A percentile compares a stretch with the other conserved stretches of the same genome.
phyloP scores from a whole-genome alignment of 805 yeast genomes.

The Saccharomycopsis microspora region DNA sequence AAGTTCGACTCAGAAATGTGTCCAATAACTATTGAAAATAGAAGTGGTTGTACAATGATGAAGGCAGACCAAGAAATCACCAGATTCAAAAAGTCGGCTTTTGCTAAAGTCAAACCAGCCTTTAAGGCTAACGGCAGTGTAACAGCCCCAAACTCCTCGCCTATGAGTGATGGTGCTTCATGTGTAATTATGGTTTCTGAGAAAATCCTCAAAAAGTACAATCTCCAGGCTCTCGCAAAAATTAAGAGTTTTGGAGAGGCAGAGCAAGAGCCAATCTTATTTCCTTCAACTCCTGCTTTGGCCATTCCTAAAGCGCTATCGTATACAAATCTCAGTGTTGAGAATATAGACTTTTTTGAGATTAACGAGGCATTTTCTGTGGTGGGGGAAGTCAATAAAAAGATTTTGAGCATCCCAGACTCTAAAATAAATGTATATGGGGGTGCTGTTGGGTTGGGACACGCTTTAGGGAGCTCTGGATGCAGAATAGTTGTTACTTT shows the following conservation, averaged over 20 bases:
- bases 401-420: slow-evolving; percentile 49
- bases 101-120: slow-evolving; percentile 80
- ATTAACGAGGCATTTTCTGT: slow-evolving; percentile 96
- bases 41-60: slow-evolving; percentile 63
- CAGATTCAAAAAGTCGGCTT: slow-evolving; percentile 56
- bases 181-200: slow-evolving; percentile 85
- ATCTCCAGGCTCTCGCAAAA: slow-evolving; percentile 78
- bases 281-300: slow-evolving; percentile 89
- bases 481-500: slow-evolving; percentile 86
- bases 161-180: slow-evolving; percentile 95
- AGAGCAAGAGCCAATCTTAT: slow-evolving; percentile 86
- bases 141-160: slow-evolving; percentile 94
- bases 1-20: slow-evolving; percentile 60
- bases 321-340: slow-evolving; percentile 56
- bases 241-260: slow-evolving; percentile 97
- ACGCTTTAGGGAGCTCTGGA: slow-evolving; percentile 94
- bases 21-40: slow-evolving; percentile 72
- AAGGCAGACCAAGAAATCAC: slow-evolving; percentile 76
- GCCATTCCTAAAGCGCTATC: slow-evolving; percentile 93
- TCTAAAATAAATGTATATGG: slow-evolving; percentile 80
- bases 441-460: slow-evolving; percentile 94
- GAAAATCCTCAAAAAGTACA: slow-evolving; percentile 69
- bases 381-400: slow-evolving; percentile 83
- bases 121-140: slow-evolving; percentile 89
- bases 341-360: slow-evolving; percentile 81